Conservation (phyloP, 768 basidiomycete species). For the Auricularia sp. region DNA sequence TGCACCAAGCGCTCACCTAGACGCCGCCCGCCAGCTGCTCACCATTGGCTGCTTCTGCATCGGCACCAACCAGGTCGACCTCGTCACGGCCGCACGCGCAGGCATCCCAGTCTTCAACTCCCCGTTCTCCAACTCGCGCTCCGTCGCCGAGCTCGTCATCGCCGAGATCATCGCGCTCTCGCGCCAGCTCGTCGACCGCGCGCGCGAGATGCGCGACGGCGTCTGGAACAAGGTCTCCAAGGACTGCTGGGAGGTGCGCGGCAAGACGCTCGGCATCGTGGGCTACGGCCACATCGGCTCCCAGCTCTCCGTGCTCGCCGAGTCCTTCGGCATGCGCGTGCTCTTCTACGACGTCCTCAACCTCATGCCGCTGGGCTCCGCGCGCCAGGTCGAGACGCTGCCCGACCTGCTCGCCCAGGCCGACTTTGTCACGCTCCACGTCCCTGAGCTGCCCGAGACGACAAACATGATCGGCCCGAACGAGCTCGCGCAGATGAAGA, state of each 20-base stretch:
- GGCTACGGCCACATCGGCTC: constrained; percentile 98
- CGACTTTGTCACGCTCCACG: constrained; percentile 93
- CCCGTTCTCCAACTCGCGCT: constrained; percentile 96
- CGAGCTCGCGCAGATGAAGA: constrained; percentile 85
- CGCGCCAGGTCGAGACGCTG: constrained; percentile 79
- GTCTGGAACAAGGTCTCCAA: constrained; percentile 99
- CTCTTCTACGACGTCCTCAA: constrained; percentile 92
- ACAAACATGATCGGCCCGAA: constrained; percentile 78
- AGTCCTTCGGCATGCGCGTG: constrained; percentile 92
- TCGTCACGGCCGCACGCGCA: constrained; percentile 65
- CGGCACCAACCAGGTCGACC: constrained; percentile 96
- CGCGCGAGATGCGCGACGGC: constrained; percentile 77
- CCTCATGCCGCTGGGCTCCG: constrained; percentile 94
- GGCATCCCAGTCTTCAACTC: constrained; percentile 99
- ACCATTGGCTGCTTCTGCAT: constrained; percentile 99
- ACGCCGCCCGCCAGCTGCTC: constrained; percentile 52
- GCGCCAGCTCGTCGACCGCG: constrained; percentile 84
- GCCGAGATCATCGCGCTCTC: constrained; percentile 89
- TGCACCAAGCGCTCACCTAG: background rate
- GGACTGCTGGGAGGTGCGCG: constrained; percentile 94
- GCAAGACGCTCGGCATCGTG: constrained; percentile 95
- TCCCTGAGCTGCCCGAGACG: constrained; percentile 94
- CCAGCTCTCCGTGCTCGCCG: constrained; percentile 92
- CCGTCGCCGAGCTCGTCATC: constrained; percentile 96
- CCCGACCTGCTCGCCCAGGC: constrained; percentile 60